These are phyloP conservation scores for Pouteria glomerata DNA, from an alignment of 148 eudicot genomes.

Conservation along the genomic window DNA sequence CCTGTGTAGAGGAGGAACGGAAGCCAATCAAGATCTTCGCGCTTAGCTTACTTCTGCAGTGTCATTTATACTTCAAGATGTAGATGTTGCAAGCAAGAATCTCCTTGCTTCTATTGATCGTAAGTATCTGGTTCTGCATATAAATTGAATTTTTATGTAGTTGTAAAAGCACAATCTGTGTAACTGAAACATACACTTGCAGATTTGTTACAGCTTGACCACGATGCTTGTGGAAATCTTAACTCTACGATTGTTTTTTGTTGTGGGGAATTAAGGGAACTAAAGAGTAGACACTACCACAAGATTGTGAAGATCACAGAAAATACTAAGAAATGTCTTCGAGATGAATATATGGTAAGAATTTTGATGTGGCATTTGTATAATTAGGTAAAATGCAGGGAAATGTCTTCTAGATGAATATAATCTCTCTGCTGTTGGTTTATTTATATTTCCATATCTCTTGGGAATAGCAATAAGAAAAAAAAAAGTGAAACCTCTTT, in stretches of 20 bases:
- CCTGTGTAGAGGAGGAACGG: constrained; percentile 62
- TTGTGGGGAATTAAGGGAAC: constrained; percentile 73
- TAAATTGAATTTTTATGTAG: background rate
- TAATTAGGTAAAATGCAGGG: background rate
- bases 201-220: constrained; percentile 88
- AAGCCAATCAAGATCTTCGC: constrained; percentile 67
- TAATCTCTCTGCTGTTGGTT: too few relatives aligned
- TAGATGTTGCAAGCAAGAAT: constrained; percentile 65
- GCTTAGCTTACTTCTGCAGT: constrained; percentile 71
- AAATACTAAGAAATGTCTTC: constrained; percentile 79
- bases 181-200: constrained; percentile 20
- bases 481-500: too few relatives aligned
- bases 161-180: background rate
- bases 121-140: constrained; percentile 27
- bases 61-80: constrained; percentile 65
- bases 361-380: background rate
- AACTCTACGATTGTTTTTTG: constrained; percentile 88
- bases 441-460: background rate
- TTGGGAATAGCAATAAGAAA: background rate
- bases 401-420: too few relatives aligned
- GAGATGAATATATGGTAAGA: constrained; percentile 74
- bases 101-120: constrained; percentile 74
- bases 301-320: constrained; percentile 82
- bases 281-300: constrained; percentile 78
- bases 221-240: constrained; percentile 68